Evolutionary conservation across 1,284 basidiomycete species (phyloP), one percentile per base, ranked within the genome.

Genomic region (Exobasidium rhododendri): DNA sequence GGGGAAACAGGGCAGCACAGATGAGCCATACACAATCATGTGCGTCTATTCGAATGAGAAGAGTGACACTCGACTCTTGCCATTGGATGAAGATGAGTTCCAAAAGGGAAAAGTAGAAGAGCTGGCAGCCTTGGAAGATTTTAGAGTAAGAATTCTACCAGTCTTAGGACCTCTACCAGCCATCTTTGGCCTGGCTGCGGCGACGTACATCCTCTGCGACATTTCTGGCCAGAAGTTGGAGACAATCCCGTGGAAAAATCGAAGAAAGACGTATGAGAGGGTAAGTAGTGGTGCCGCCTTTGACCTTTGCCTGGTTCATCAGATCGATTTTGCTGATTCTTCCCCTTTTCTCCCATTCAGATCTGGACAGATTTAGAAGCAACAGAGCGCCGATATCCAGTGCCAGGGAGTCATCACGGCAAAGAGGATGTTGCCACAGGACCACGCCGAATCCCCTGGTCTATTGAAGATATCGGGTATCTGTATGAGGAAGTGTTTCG

Each of bases 41-140:
- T 55, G 52, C n/a, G 92, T 96, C 3, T 98, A 94, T 81, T 94
- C 91, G 0, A 97, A 94, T 3, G 94, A 97, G 79, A 89, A 92
- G 26, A 92, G 93, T 0, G 84, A 89, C 17, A 81, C 82, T 51
- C 89, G 90, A 68, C 83, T 98, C 0, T 85, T 97, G 2, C 96
- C 94, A 0, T 83, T 98, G 0, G 86, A 91, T 0, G 92, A 97
- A 64, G 91, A 93, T 65, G 93, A 97, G 80, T 94, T 93, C 78
- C 83, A 89, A 72, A 92, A 90, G 79, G 60, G 94, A 13, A 83
- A 88, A 22, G 89, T 97, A 4, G 89, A 91, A 73, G 94, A 98
- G 81, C 85, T 98, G 2, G 88, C 90, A 10, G 89, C 89, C 3
- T 89, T 97, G 63, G 90, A 94, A 75, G 92, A 97, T 78, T 98